Percentiles rank a stretch among this genome's conserved stretches.
phyloP scores from a whole-genome alignment of 2,329 filamentous ascomycete species.

The Trichoderma breve region DNA sequence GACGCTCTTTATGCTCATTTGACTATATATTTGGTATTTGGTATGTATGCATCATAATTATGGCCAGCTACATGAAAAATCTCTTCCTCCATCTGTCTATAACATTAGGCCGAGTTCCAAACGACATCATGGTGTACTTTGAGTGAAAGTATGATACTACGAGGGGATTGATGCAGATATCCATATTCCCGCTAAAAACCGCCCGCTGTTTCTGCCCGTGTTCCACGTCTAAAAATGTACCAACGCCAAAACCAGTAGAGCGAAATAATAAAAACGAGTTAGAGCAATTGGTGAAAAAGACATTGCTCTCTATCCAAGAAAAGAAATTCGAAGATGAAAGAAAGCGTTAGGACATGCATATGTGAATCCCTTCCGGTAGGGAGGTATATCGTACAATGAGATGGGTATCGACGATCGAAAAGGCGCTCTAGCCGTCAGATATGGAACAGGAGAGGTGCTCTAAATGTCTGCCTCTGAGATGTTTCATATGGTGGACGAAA shows the following conservation, averaged over 20 bases:
- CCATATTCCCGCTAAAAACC: slow-evolving; percentile 12
- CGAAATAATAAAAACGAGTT: not conserved
- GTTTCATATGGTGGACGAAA: not conserved
- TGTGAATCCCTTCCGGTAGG: not conserved
- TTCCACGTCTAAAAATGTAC: slow-evolving; percentile 15
- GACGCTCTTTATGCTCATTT: not conserved
- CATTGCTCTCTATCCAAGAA: slow-evolving; percentile 2
- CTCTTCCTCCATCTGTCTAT: not conserved
- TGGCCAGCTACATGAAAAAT: not conserved
- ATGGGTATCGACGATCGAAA: slow-evolving; percentile 16
- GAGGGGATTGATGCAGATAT: slow-evolving; percentile 12
- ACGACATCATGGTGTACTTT: not conserved
- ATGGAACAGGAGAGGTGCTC: not conserved
- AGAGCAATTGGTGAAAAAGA: not conserved
- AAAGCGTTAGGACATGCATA: slow-evolving; percentile 1
- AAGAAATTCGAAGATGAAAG: not conserved
- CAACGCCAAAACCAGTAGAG: slow-evolving; percentile 9
- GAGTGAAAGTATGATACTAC: slow-evolving; percentile 10
- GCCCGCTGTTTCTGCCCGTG: slow-evolving; percentile 7
- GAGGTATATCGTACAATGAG: slow-evolving; percentile 19
- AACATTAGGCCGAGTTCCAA: not conserved
- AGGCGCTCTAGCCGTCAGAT: not conserved
- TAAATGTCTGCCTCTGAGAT: not conserved
- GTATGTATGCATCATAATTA: slow-evolving; percentile 6
- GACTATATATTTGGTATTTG: not conserved